A percentile compares a stretch with the other conserved stretches of the same genome.
phyloP scores from a whole-genome alignment of 2,329 filamentous ascomycete species.

The Blastomyces parvus region DNA sequence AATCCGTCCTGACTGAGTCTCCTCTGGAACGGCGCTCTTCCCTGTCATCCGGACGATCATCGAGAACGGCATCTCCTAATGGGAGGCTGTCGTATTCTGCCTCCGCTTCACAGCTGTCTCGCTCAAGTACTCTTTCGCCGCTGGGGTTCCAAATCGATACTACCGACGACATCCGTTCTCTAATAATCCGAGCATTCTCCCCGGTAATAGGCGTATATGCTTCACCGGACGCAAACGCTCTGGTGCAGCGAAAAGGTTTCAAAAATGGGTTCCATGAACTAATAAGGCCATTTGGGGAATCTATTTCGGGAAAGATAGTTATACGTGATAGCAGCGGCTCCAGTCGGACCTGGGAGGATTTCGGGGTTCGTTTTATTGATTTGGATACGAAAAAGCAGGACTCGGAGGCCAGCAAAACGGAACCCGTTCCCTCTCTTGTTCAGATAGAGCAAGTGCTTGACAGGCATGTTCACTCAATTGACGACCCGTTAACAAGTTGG shows the following conservation, averaged over 20 bases:
- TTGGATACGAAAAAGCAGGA: slow-evolving; percentile 47
- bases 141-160: slow-evolving; percentile 46
- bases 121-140: slow-evolving; percentile 36
- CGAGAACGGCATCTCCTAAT: slow-evolving; percentile 58
- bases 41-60: slow-evolving; percentile 58
- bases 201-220: slow-evolving; percentile 80
- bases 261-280: slow-evolving; percentile 72
- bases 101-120: slow-evolving; percentile 42
- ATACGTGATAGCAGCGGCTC: slow-evolving; percentile 83
- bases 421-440: slow-evolving; percentile 30
- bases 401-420: slow-evolving; percentile 25
- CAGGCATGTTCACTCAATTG: slow-evolving; percentile 65
- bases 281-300: slow-evolving; percentile 82
- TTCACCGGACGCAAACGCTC: slow-evolving; percentile 73
- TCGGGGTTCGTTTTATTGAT: slow-evolving; percentile 72
- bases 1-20: slow-evolving; percentile 47
- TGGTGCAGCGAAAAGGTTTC: slow-evolving; percentile 78
- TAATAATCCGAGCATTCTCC: slow-evolving; percentile 77
- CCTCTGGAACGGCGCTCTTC: slow-evolving; percentile 47
- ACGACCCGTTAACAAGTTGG: slow-evolving; percentile 38
- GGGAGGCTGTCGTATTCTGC: slow-evolving; percentile 50
- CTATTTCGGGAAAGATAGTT: slow-evolving; percentile 74
- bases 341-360: slow-evolving; percentile 78
- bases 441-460: slow-evolving; percentile 75
- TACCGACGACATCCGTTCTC: slow-evolving; percentile 48